Percentiles rank a stretch among this genome's conserved stretches.
phyloP scores from a whole-genome alignment of 202 grass and related monocot genomes.

The Digitaria exilis region DNA sequence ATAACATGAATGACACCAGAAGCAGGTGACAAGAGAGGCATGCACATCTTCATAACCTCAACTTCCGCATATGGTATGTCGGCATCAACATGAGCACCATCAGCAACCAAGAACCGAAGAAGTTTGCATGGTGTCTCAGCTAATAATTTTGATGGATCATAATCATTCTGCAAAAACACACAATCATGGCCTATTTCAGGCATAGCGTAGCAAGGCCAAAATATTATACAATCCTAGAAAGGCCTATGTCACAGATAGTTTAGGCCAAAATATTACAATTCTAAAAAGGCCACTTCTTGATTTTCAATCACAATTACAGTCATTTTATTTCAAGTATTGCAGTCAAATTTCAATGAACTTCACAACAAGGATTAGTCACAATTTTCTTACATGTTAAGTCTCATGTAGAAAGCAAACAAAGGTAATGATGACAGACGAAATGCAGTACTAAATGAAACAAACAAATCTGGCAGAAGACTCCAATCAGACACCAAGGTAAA shows the following conservation, averaged over 20 bases:
- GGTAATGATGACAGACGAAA: constrained; percentile 15
- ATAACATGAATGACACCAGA: constrained; percentile 72
- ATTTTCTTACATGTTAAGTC: background rate
- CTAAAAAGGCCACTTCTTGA: background rate
- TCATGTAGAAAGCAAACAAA: constrained; percentile 10
- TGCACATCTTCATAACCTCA: constrained; percentile 97
- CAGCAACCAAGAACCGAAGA: constrained; percentile 81
- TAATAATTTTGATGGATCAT: constrained; percentile 79
- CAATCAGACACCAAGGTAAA: background rate
- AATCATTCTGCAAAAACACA: constrained; percentile 68
- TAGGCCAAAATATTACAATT: constrained; percentile 23
- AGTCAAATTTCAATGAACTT: background rate
- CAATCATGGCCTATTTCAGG: background rate
- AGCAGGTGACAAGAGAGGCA: constrained; percentile 78
- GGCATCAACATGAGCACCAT: constrained; percentile 76
- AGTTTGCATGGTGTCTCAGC: constrained; percentile 91
- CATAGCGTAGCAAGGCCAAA: background rate
- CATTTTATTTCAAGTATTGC: background rate
- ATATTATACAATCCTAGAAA: constrained; percentile 12
- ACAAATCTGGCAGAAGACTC: background rate
- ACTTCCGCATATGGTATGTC: constrained; percentile 79
- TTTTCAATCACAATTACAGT: background rate
- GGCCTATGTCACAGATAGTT: constrained; percentile 7
- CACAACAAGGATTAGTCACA: constrained; percentile 12
- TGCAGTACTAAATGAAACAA: constrained; percentile 15